These are phyloP conservation scores for Clohesyomyces aquaticus DNA, from an alignment of 495 filamentous ascomycete species.

Conservation along the genomic window DNA sequence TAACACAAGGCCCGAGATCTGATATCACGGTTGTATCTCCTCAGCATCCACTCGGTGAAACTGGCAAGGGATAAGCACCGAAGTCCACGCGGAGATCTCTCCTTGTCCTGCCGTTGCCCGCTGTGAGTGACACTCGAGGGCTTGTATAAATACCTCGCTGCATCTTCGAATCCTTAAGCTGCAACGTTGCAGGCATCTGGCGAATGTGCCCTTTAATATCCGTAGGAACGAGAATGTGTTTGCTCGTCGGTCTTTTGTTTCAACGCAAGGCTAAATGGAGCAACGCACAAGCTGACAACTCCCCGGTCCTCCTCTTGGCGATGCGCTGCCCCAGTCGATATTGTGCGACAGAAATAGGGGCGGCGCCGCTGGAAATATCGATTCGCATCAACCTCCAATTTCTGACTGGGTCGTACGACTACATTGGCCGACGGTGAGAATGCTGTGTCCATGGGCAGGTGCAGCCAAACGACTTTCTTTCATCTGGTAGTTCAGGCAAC, in stretches of 20 bases:
- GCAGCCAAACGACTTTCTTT: not conserved
- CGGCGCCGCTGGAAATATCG: not conserved
- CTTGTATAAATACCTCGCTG: not conserved
- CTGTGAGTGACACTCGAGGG: not conserved
- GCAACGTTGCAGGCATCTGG: not conserved
- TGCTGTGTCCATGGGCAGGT: not conserved
- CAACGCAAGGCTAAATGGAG: not conserved
- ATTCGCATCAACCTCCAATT: not conserved
- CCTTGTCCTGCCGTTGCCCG: not conserved
- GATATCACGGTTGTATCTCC: not conserved
- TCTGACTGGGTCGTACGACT: not conserved
- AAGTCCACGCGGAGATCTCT: not conserved
- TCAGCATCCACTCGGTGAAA: not conserved
- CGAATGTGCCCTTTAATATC: not conserved
- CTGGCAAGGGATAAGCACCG: not conserved
- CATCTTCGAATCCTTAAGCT: not conserved
- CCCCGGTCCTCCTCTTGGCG: not conserved
- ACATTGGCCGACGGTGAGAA: too few species aligned
- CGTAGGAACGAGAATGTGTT: not conserved
- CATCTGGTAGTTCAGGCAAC: not conserved
- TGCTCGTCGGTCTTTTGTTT: not conserved
- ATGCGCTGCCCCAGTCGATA: not conserved
- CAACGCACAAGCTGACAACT: not conserved
- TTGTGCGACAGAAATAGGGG: not conserved
- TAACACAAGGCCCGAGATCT: not conserved